Evolutionary conservation across 2,329 filamentous ascomycete genomes (phyloP), one percentile per base, ranked within the genome.

Genomic region (Beauveria varroae): DNA sequence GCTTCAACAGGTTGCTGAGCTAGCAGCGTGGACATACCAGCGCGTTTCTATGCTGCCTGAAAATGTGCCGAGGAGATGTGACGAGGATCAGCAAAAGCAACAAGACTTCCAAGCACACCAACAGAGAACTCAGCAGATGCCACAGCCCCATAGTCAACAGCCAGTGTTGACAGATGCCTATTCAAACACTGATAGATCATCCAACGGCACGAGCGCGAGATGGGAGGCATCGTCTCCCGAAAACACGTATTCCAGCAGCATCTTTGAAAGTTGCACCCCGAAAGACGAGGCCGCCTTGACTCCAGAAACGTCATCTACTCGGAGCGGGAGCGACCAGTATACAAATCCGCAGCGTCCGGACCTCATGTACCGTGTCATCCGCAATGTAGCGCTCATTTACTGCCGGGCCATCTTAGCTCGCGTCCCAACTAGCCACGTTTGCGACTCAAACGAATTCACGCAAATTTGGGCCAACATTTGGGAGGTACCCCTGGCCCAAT

Each of bases 381-480:
- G 79, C 2, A 70, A 73, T 51, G 73, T 78, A 1, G 78, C 80
- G 0, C 68, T 80, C 6, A 68, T 83, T 26, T 83, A 82, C 70
- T 76, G 75, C 61, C 72, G 73, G 3, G 78, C 80, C 2, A 78
- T 83, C 47, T 68, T 74, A 34, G 63, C 68, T 10, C 75, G 78
- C 3, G 70, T 66, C 3, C 76, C 80, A 0, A 78, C 81, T 16
- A 75, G 75, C 57, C 62, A 66, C 6, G 68, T 76, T 0, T 78
- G 79, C 59, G 70, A 70, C 3, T 63, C 71, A 3, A 63, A 66
- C 9, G 77, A 80, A 49, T 76, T 80, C 61, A 60, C 72, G 10
- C 66, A 67, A 49, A 73, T 83, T 5, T 84, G 80, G 80, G 71
- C 70, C 16, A 74, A 74, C 3, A 71, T 76, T 12, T 82, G 80